Conservation (phyloP, 1,139 yeast species). For the Magnusiomyces sp. region DNA sequence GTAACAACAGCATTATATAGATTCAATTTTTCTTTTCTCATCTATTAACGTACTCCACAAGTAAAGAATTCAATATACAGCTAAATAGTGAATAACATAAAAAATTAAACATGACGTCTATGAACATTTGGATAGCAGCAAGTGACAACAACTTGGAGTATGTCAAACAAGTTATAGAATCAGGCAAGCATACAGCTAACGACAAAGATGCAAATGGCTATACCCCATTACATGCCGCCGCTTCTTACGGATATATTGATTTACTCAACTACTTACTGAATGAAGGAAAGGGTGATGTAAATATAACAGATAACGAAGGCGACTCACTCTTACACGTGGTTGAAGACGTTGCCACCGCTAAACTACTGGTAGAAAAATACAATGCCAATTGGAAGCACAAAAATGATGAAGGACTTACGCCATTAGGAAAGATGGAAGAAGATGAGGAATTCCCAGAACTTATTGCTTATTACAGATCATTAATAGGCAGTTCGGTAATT, state of each 20-base stretch:
- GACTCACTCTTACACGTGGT: slow-evolving; percentile 93
- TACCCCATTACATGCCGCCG: slow-evolving; percentile 95
- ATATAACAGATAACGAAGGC: slow-evolving; percentile 79
- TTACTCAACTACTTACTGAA: slow-evolving; percentile 51
- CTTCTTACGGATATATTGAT: slow-evolving; percentile 77
- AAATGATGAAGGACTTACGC: slow-evolving; percentile 66
- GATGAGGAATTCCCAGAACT: slow-evolving; percentile 83
- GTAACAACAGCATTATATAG: too few species aligned
- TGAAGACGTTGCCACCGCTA: slow-evolving; percentile 63
- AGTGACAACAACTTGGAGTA: slow-evolving; percentile 64
- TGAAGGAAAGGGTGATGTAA: slow-evolving; percentile 69
- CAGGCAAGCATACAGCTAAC: slow-evolving; percentile 52
- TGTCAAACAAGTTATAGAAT: slow-evolving; percentile 48
- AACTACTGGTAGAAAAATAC: slow-evolving; percentile 52
- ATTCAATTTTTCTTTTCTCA: too few species aligned
- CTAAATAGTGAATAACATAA: not conserved
- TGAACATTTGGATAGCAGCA: slow-evolving; percentile 89
- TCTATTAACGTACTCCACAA: too few species aligned
- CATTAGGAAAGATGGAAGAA: slow-evolving; percentile 60
- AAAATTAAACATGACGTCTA: slow-evolving; percentile 8
- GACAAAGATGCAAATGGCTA: slow-evolving; percentile 86
- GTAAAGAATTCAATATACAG: too few species aligned
- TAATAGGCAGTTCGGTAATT: slow-evolving; percentile 24
- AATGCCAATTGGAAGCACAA: slow-evolving; percentile 55
- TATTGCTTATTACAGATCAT: slow-evolving; percentile 48